Evolutionary conservation across 305 asterid species (phyloP).

Genomic region (Rubia occidens): DNA sequence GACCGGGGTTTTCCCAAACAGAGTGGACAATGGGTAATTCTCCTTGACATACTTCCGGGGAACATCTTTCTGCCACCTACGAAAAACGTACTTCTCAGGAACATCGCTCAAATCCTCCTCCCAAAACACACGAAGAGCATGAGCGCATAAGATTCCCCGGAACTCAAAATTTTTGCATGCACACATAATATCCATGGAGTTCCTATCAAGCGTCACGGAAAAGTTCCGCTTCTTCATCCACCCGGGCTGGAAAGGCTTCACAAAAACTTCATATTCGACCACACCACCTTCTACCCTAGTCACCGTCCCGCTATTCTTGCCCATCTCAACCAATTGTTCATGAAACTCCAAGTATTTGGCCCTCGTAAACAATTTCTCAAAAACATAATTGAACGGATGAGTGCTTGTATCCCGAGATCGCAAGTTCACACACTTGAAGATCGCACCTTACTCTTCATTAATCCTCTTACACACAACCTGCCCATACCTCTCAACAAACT

Average conservation of each 20-base stretch:
- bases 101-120: background rate
- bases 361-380: too few relatives aligned
- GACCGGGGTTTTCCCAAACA: too few relatives aligned
- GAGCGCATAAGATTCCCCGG: background rate
- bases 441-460: too few relatives aligned
- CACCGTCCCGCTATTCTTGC: too few relatives aligned
- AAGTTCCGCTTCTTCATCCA: background rate
- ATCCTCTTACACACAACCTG: background rate
- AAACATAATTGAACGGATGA: too few relatives aligned
- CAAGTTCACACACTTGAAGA: too few relatives aligned
- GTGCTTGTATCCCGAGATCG: too few relatives aligned
- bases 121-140: background rate
- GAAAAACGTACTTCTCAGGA: background rate
- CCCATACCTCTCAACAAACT: background rate
- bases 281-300: background rate
- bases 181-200: background rate
- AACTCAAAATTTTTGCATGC: background rate
- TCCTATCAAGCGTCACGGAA: background rate
- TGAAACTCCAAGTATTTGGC: too few relatives aligned
- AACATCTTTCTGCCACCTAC: background rate
- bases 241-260: background rate
- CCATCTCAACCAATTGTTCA: background rate
- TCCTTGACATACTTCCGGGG: too few relatives aligned
- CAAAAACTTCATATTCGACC: background rate
- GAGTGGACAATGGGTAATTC: too few relatives aligned